Conservation (phyloP, 371 early-diverging fungal species). For the Circinella umbellata region DNA sequence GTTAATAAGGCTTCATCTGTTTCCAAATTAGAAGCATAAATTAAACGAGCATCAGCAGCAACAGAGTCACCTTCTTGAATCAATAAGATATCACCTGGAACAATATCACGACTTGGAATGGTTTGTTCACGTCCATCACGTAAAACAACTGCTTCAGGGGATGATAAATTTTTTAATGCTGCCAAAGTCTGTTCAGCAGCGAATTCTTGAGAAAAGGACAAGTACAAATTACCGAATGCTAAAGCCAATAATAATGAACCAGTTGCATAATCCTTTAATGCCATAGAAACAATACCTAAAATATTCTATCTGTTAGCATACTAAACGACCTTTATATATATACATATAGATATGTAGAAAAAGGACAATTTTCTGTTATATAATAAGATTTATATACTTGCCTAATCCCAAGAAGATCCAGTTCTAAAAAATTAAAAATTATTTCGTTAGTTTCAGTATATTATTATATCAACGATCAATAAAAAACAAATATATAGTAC, state of each 20-base stretch:
- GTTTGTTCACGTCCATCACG: constrained; percentile 77
- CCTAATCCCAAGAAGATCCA: constrained; percentile 76
- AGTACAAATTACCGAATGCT: constrained; percentile 76
- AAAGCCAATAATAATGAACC: constrained; percentile 77
- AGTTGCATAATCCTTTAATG: constrained; percentile 67
- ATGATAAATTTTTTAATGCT: constrained; percentile 82
- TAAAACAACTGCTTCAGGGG: constrained; percentile 72
- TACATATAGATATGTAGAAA: no score
- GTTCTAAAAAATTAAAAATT: constrained; percentile 39
- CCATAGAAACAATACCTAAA: constrained; percentile 58
- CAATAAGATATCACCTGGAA: constrained; percentile 89
- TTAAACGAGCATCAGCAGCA: constrained; percentile 89
- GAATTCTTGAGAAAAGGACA: constrained; percentile 88
- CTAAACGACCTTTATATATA: no score
- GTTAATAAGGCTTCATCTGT: constrained; percentile 88
- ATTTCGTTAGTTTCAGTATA: no score
- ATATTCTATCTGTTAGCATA: no score
- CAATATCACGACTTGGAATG: constrained; percentile 78
- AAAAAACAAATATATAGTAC: background rate
- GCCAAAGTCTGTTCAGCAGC: constrained; percentile 90
- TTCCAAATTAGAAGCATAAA: constrained; percentile 85
- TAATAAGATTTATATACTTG: constrained; percentile 8
- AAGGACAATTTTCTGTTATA: no score
- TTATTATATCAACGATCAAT: background rate
- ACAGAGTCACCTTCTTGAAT: constrained; percentile 90